A percentile compares a stretch with the other conserved stretches of the same genome.
These are phyloP conservation scores for Papilionanthe hybrid DNA, from an alignment of 116 monocot genomes.

Conservation along the genomic window DNA sequence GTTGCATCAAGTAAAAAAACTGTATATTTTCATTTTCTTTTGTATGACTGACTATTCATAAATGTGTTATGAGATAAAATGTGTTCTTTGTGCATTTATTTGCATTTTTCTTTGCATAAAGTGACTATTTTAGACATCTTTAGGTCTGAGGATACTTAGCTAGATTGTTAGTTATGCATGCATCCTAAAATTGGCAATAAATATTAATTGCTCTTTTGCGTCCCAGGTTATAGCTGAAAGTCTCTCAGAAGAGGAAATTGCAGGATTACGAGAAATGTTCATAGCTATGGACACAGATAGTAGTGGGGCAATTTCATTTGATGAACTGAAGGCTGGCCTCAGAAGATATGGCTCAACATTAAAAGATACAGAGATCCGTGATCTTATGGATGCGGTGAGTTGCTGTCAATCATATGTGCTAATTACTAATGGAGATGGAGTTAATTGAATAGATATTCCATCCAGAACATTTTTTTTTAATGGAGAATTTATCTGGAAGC, in stretches of 20 bases:
- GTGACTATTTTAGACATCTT: background rate
- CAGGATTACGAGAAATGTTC: constrained; percentile 78
- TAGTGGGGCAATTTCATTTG: constrained; percentile 76
- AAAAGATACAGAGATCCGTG: constrained; percentile 71
- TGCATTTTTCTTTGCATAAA: background rate
- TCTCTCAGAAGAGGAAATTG: constrained; percentile 29
- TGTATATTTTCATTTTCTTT: no score
- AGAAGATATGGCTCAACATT: constrained; percentile 67
- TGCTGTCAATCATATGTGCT: no score
- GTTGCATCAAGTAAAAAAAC: no score
- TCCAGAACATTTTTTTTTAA: no score
- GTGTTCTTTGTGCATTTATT: background rate
- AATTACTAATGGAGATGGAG: no score
- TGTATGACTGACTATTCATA: background rate
- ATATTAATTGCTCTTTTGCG: background rate
- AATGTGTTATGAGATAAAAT: background rate
- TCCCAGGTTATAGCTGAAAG: constrained; percentile 10
- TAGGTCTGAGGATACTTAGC: background rate
- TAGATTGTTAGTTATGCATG: background rate
- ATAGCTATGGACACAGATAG: constrained; percentile 72
- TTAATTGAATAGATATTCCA: no score
- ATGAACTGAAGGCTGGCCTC: constrained; percentile 67
- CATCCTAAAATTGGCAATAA: background rate
- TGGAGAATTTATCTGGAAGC: no score
- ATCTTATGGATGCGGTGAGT: constrained; percentile 80